Base-by-base conservation (phyloP, 1,284 basidiomycete genomes). In the Mycena sp. region DNA sequence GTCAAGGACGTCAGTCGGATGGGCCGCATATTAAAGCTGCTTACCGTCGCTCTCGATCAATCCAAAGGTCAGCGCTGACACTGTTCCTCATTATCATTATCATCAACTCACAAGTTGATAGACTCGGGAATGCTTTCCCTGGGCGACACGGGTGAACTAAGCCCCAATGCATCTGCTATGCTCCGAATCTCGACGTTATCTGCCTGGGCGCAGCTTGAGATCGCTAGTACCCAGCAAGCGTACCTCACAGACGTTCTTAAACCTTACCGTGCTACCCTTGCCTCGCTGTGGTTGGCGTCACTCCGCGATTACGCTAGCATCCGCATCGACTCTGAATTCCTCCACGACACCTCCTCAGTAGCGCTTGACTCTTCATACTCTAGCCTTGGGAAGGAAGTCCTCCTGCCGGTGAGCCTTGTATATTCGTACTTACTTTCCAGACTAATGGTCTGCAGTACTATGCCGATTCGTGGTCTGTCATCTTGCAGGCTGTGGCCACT, bases 161-260 rank as follows among this genome's bases (percentile, higher is more conserved):
- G 95, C 65, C 93, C 96, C 5, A 98, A 97, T 70, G 97, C 97
- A 4, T 93, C 94, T 0, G 92, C 96, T 38, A 98, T 98, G 94
- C 81, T 99, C 57, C 89, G 95, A 61, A 93, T 99, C 35, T 96
- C 97, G 0, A 94, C 95, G 6, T 82, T 99, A 29, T 92, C 95
- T 1, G 98, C 97, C 0, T 99, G 97, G 97, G 96, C 97, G 16
- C 91, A 98, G 73, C 83, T 99, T 12, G 89, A 96, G 73, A 86
- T 96, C 2, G 89, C 96, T 1, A 91, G 90, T 63, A 76, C 83
- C 0, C 82, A 87, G 37, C 94, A 96, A 72, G 72, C 77, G 1
- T 98, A 98, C 76, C 85, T 99, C 6, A 80, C 85, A 28, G 84
- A 91, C 21, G 93, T 99, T 1, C 86, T 99, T 53, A 86, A 90